These are phyloP conservation scores for Didymella keratinophila DNA, from an alignment of 2,329 filamentous ascomycete genomes.

Conservation along the genomic window DNA sequence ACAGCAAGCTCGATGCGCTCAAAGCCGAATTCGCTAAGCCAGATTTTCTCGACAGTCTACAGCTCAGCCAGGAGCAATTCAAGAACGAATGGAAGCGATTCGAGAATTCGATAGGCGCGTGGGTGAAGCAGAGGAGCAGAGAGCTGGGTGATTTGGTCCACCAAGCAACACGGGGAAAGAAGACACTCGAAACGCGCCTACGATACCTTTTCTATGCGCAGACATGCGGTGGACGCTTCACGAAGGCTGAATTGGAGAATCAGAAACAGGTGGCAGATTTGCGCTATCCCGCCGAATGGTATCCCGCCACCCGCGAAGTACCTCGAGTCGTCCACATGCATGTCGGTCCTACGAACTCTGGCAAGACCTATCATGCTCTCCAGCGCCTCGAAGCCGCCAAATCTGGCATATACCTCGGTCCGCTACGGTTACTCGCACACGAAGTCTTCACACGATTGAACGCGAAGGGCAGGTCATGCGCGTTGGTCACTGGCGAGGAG, in stretches of 20 bases:
- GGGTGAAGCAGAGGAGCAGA: constrained; percentile 31
- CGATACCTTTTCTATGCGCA: constrained; percentile 69
- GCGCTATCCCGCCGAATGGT: constrained; percentile 92
- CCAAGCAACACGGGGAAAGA: constrained; percentile 24
- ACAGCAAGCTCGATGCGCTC: constrained; percentile 26
- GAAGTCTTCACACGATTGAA: constrained; percentile 91
- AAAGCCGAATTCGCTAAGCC: constrained; percentile 26
- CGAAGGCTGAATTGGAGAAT: constrained; percentile 47
- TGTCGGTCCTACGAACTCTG: constrained; percentile 96
- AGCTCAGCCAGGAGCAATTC: constrained; percentile 36
- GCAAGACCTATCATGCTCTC: constrained; percentile 95
- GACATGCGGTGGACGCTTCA: constrained; percentile 44
- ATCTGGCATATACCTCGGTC: constrained; percentile 87
- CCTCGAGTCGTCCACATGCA: constrained; percentile 89
- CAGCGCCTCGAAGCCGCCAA: constrained; percentile 80
- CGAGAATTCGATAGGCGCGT: constrained; percentile 29
- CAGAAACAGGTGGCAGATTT: constrained; percentile 72
- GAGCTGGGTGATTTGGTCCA: constrained; percentile 28
- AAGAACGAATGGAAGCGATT: constrained; percentile 41
- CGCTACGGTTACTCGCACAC: constrained; percentile 85
- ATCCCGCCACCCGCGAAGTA: constrained; percentile 78
- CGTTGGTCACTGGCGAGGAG: constrained; percentile 91
- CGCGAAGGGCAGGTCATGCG: constrained; percentile 78
- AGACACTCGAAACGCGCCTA: constrained; percentile 61
- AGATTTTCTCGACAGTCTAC: constrained; percentile 37